Evolutionary conservation across 2,329 filamentous ascomycete species (phyloP).

Genomic region (Westerdykella aurantiaca): DNA sequence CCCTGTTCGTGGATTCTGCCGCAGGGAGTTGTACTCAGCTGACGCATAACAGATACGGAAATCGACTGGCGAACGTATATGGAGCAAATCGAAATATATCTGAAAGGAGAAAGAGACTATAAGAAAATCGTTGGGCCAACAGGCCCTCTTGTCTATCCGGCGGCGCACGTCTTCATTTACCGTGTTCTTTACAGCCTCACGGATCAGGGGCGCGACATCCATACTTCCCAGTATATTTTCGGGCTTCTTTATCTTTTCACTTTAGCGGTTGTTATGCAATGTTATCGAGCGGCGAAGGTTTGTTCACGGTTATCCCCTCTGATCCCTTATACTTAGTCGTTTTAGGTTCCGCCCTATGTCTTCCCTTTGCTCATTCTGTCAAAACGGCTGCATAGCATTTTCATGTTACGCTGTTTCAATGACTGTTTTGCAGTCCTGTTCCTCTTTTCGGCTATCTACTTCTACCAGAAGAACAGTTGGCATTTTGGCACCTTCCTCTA

Average conservation of each 20-base stretch:
- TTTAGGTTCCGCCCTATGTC: conserved; percentile 74
- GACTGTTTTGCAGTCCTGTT: conserved; percentile 84
- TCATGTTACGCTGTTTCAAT: conserved; percentile 89
- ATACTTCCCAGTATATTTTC: conserved; percentile 79
- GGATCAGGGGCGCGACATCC: conserved; percentile 66
- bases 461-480: conserved; percentile 71
- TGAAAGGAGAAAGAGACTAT: conserved; percentile 85
- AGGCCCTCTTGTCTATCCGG: conserved; percentile 91
- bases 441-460: conserved; percentile 74
- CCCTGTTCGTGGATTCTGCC: conserved; percentile 58
- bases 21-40: conserved; percentile 3
- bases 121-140: conserved; percentile 78
- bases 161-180: conserved; percentile 89
- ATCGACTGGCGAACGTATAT: conserved; percentile 98
- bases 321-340: background rate
- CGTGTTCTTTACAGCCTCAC: conserved; percentile 73
- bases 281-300: conserved; percentile 71
- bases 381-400: conserved; percentile 90
- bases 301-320: conserved; percentile 7
- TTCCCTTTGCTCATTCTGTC: conserved; percentile 81
- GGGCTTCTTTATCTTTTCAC: conserved; percentile 70
- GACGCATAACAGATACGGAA: conserved; percentile 68
- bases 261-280: conserved; percentile 70
- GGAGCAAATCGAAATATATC: conserved; percentile 77
- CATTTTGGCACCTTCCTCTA: conserved; percentile 66